Evolutionary conservation across 371 early-diverging fungal species (phyloP).

Genomic region (Mucor indicus): DNA sequence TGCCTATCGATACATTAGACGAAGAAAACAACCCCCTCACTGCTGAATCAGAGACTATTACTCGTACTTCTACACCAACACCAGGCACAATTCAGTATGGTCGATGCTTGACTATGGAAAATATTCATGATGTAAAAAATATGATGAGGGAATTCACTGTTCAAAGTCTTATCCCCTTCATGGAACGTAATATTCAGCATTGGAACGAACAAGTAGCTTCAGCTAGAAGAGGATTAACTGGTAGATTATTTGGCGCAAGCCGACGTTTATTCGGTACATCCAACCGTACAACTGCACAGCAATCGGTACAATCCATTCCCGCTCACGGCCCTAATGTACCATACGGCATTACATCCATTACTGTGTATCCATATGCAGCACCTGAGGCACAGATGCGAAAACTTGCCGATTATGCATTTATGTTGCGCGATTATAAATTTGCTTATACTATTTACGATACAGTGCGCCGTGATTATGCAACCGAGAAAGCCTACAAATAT

Average conservation of each 20-base stretch:
- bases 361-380: slow-evolving; percentile 62
- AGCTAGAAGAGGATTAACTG: slow-evolving; percentile 86
- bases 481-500: slow-evolving; percentile 82
- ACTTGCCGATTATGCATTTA: slow-evolving; percentile 93
- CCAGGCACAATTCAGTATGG: slow-evolving; percentile 48
- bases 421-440: slow-evolving; percentile 90
- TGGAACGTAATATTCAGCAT: slow-evolving; percentile 84
- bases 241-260: slow-evolving; percentile 81
- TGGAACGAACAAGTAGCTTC: slow-evolving; percentile 93
- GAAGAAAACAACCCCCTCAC: slow-evolving; percentile 1
- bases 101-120: slow-evolving; percentile 50
- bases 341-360: slow-evolving; percentile 28
- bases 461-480: slow-evolving; percentile 84
- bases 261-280: slow-evolving; percentile 77
- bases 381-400: slow-evolving; percentile 90
- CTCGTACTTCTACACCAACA: slow-evolving; percentile 1
- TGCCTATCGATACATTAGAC: slow-evolving; percentile 8
- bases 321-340: slow-evolving; percentile 39
- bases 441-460: slow-evolving; percentile 87
- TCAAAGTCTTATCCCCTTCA: slow-evolving; percentile 80
- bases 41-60: neutral
- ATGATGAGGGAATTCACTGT: slow-evolving; percentile 66
- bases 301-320: slow-evolving; percentile 34
- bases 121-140: slow-evolving; percentile 49
- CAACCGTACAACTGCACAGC: slow-evolving; percentile 29